Evolutionary conservation across 108 stramenopile genomes (phyloP), one percentile per base, ranked within the genome.

Genomic region (Schizochytrium sp.): DNA sequence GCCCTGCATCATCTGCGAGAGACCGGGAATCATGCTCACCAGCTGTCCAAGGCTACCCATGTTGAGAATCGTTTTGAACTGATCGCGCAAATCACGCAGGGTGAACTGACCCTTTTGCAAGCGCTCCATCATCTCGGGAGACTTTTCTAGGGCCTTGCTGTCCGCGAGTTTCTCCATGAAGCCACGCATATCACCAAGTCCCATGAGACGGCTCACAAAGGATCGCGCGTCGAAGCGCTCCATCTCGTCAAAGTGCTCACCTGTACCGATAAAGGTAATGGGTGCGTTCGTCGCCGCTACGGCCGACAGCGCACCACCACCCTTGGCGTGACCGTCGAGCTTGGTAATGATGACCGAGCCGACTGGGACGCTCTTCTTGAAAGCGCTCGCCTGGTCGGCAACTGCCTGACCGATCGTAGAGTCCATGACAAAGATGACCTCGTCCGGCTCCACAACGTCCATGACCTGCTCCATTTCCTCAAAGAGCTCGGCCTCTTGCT

Each of bases 311-410:
- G 98, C 98, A n/a, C 98, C 98, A 44, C 98, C 98, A 21, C 98
- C 98, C 92, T 97, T 99, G 90, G 98, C 98, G 92, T 98, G 98
- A 5, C 98, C 98, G 93, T 99, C 98, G 47, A 99, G 92, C 93
- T 99, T 99, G 87, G 98, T 99, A 57, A 99, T 96, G 72, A 99
- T 95, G 55, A 98, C 97, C 72, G 94, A 93, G 19, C 98, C 98
- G 19, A 99, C 98, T 88, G 95, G 94, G 8, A 97, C 97, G 14
- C 97, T 97, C 60, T 94, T 93, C 44, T 97, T 95, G 91, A 99
- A 99, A 1, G 96, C 97, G 89, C 90, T 72, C 4, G 98, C 98
- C 92, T 99, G 98, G 89, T 97, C 98, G 76, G 94, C 95, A 4
- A 98, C 97, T 0, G 98, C 97, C 93, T 99, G 98, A 44, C 98